Percentiles rank a stretch among this genome's conserved stretches.
Conservation (phyloP, 306 rosid genomes). For the Lathyrus oleraceus region DNA sequence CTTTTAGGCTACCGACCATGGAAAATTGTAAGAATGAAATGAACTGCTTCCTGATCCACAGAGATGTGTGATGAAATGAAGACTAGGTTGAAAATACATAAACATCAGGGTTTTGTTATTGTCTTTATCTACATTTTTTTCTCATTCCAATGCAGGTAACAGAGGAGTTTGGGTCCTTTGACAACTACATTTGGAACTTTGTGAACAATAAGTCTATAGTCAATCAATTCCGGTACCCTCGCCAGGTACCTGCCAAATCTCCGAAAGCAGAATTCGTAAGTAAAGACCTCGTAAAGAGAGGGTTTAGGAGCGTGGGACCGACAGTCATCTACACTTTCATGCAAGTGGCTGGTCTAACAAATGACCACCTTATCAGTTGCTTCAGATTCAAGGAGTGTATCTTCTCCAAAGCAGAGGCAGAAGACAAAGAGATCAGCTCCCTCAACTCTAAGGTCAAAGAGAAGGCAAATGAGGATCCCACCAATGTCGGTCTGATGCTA, state of each 20-base stretch:
- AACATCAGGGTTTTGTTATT: neutral
- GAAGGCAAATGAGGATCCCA: slow-evolving; percentile 38
- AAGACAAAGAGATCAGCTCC: slow-evolving; percentile 42
- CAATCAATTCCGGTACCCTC: slow-evolving; percentile 63
- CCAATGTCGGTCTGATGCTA: slow-evolving; percentile 39
- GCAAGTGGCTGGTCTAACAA: slow-evolving; percentile 80
- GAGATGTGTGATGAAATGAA: slow-evolving; percentile 3
- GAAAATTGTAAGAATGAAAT: slow-evolving; percentile 28
- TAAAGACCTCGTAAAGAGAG: slow-evolving; percentile 72
- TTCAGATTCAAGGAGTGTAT: slow-evolving; percentile 70
- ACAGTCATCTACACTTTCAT: slow-evolving; percentile 67
- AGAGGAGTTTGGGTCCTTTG: slow-evolving; percentile 70
- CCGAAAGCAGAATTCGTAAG: slow-evolving; percentile 75
- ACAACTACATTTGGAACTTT: slow-evolving; percentile 63
- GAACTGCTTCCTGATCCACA: slow-evolving; percentile 39
- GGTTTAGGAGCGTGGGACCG: slow-evolving; percentile 74
- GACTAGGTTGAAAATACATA: slow-evolving; percentile 16
- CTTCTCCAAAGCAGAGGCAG: slow-evolving; percentile 40
- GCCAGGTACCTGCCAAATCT: slow-evolving; percentile 68
- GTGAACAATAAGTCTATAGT: slow-evolving; percentile 66
- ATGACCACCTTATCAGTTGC: slow-evolving; percentile 73
- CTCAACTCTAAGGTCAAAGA: slow-evolving; percentile 41
- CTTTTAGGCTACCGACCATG: slow-evolving; percentile 42
- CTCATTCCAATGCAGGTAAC: slow-evolving; percentile 48
- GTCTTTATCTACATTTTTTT: neutral